Base-by-base conservation (phyloP, 2,329 filamentous ascomycete species). In the Ascochyta rabiei region DNA sequence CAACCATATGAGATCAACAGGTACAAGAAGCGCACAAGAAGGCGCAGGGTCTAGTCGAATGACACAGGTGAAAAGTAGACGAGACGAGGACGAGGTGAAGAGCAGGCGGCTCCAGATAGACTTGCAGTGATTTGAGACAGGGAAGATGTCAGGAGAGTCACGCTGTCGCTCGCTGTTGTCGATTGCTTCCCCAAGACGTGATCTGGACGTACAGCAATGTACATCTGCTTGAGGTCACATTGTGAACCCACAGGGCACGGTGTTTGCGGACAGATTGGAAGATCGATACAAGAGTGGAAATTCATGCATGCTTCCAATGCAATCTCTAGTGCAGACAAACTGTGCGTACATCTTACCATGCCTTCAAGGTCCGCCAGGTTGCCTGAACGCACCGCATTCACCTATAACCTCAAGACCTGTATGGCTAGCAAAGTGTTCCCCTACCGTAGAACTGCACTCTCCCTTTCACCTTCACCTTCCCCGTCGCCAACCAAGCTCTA, bases 401-500 rank as follows among this genome's bases (percentile, higher is more conserved):
- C 35, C 9, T 21, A 21, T 8, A 8, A 8, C 2, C 2, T 12
- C 10, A 7, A 38, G 16, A 12, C 6, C 6, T 18, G 16, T 38
- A n/a, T 18, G 6, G 13, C 6, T 19, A 41, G 37, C 37, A 48
- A 34, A 33, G 26, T 18, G 10, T 15, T 9, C 12, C 30, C 24
- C 8, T 33, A 24, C 6, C 9, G 2, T 6, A 38, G 0, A 30
- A 12, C 5, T 15, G 38, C 12, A 16, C 16, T 19, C 24, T 33
- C 21, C 16, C 48, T 26, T 52, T 53, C 49, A 53, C 49, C 43
- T 53, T 30, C 18, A 19, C 34, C 34, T 37, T 37, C 16, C 1
- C 30, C 13, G 12, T 33, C 30, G 12, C 19, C 3, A 12, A 18
- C 19, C 3, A 12, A 18, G 15, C 15, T 16, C 37, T 21, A 43